phyloP scores from a whole-genome alignment of 2,329 filamentous ascomycete species.

The Myotisia sp. region DNA sequence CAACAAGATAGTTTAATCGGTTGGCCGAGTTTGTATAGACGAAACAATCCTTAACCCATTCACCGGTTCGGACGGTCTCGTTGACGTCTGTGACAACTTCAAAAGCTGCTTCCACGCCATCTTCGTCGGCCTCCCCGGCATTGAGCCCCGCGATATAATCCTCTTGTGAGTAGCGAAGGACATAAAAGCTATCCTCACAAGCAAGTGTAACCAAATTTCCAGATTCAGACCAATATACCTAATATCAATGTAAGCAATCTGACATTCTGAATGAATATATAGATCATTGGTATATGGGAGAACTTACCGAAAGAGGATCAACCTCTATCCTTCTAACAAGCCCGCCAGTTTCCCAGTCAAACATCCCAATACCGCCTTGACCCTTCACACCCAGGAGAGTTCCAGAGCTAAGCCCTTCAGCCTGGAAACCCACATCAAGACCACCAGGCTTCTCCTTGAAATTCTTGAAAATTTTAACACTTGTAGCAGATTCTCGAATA shows the following conservation, averaged over 20 bases:
- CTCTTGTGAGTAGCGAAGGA: constrained; percentile 80
- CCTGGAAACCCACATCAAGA: constrained; percentile 87
- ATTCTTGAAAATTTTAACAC: constrained; percentile 95
- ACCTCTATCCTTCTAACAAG: constrained; percentile 85
- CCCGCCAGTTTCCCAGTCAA: constrained; percentile 84
- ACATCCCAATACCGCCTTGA: constrained; percentile 86
- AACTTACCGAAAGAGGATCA: constrained; percentile 45
- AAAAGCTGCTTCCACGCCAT: constrained; percentile 90
- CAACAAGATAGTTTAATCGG: constrained; percentile 92
- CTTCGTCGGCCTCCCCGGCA: constrained; percentile 66
- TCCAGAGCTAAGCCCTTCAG: constrained; percentile 79
- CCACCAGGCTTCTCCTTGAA: constrained; percentile 84
- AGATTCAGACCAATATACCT: constrained; percentile 95
- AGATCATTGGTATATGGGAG: background rate
- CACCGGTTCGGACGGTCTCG: constrained; percentile 81
- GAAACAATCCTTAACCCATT: constrained; percentile 98
- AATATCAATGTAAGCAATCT: constrained; percentile 9
- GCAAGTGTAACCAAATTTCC: constrained; percentile 86
- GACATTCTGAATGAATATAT: background rate
- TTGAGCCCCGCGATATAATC: constrained; percentile 74
- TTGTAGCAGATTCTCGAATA: constrained; percentile 85
- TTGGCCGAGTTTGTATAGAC: constrained; percentile 97
- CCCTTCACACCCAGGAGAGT: constrained; percentile 87
- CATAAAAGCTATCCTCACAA: constrained; percentile 90
- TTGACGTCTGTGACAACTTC: constrained; percentile 93